Base-by-base conservation (phyloP, 2,329 filamentous ascomycete species). In the Talaromyces sp. region DNA sequence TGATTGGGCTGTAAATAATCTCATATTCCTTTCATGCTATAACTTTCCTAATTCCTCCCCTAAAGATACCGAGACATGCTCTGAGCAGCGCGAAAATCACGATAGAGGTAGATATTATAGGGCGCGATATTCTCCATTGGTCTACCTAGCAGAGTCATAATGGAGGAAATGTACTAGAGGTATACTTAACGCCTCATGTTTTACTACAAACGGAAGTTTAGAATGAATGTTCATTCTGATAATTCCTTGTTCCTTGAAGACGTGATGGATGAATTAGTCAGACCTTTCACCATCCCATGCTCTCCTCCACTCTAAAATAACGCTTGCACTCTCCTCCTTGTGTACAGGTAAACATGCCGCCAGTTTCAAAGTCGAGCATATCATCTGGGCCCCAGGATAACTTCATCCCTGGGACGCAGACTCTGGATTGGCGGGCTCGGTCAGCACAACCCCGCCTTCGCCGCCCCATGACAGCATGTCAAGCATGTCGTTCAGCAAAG, bases 401-500 rank as follows among this genome's bases (percentile, higher is more conserved):
- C n/a, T 44, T 37, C n/a, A 51, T 49, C 19, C 47, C 47, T 17
- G 47, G 47, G 3, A 49, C 47, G 16, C 24, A n/a, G 11, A 20
- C 36, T 6, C 14, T 49, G 27, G 41, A 27, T 13, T 49, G 47
- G 47, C 47, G 32, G 11, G 14, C 37, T 7, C 36, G 24, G 16
- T 16, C 30, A 9, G 5, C 22, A 10, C 41, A 43, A 17, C 47
- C 47, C 10, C 20, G 9, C n/a, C 16, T 42, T 24, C 47, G 47
- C 32, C 47, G 47, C 14, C 47, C 47, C 13, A 43, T 49, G 37
- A 49, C 47, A 4, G 47, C 47, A 39, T 49, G 47, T 36, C 36
- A 49, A 36, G 37, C 47, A 19, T 49, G 47, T 36, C 47, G 47
- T 17, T 32, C 61, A 61, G 61, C 62, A 55, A 59, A 64, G 60